Conservation (phyloP, 305 asterid genomes). For the Solanum chacoense region DNA sequence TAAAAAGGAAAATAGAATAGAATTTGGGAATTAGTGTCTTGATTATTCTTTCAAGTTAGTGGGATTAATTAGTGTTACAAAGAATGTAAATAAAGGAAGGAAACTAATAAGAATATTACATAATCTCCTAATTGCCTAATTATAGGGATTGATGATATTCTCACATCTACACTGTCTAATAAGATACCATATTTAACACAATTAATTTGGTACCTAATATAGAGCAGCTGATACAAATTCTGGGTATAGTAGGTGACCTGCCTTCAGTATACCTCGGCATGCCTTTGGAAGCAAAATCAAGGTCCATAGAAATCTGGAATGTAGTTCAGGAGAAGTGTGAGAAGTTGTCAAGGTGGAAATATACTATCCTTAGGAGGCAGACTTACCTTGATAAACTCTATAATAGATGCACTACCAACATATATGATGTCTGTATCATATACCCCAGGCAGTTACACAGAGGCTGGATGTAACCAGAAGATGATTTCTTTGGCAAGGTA, state of each 20-base stretch:
- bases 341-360: neutral
- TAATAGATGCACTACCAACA: neutral
- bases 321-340: neutral
- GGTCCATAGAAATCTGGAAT: neutral
- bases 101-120: neutral
- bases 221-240: neutral
- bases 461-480: neutral
- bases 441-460: neutral
- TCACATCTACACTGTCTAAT: neutral
- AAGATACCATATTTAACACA: neutral
- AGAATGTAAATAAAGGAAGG: neutral
- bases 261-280: neutral
- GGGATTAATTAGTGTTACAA: neutral
- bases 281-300: neutral
- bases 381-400: neutral
- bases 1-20: neutral
- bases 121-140: neutral
- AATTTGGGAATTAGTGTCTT: neutral
- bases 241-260: neutral
- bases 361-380: neutral
- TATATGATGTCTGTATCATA: neutral
- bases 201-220: neutral
- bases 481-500: neutral
- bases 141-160: neutral
- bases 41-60: neutral